phyloP scores from a whole-genome alignment of 2,329 filamentous ascomycete species.

The Talaromyces funiculosus region DNA sequence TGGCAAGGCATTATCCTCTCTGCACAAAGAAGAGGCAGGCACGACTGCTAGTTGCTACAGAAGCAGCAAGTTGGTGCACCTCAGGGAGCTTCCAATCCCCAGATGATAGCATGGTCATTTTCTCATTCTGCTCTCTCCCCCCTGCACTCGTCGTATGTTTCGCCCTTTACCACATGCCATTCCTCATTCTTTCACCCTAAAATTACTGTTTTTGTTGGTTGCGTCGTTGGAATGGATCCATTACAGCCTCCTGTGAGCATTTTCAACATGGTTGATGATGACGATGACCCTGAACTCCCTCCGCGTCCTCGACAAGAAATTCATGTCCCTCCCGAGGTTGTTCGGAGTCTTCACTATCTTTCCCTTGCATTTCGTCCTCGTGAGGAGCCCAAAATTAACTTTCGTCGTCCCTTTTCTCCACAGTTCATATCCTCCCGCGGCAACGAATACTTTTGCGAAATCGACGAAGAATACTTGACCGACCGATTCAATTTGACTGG shows the following conservation, averaged over 20 bases:
- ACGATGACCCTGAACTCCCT: slow-evolving; percentile 1
- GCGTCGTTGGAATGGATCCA: slow-evolving; percentile 2
- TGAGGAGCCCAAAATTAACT: slow-evolving; percentile 10
- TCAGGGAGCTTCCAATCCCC: not conserved
- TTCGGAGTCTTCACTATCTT: slow-evolving; percentile 7
- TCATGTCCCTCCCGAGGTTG: slow-evolving; percentile 3
- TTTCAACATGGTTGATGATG: slow-evolving; percentile 6
- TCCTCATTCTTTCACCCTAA: not conserved
- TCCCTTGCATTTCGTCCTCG: slow-evolving; percentile 13
- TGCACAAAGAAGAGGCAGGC: not conserved
- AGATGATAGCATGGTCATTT: not conserved
- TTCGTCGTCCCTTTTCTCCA: slow-evolving; percentile 14
- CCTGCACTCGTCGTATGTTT: not conserved
- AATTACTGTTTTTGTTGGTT: not conserved
- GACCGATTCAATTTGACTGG: slow-evolving; percentile 98
- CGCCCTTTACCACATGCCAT: not conserved
- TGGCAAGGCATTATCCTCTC: not conserved
- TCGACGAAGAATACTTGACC: slow-evolving; percentile 97
- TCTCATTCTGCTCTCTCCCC: not conserved
- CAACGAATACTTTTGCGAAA: slow-evolving; percentile 99
- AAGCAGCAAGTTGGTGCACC: not conserved
- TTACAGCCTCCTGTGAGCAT: slow-evolving; percentile 1
- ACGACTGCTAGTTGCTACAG: not conserved
- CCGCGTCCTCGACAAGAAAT: not conserved
- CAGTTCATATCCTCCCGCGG: slow-evolving; percentile 97